These are phyloP conservation scores for Dactylis glomerata DNA, from an alignment of 176 grass and related monocot genomes.

Conservation along the genomic window DNA sequence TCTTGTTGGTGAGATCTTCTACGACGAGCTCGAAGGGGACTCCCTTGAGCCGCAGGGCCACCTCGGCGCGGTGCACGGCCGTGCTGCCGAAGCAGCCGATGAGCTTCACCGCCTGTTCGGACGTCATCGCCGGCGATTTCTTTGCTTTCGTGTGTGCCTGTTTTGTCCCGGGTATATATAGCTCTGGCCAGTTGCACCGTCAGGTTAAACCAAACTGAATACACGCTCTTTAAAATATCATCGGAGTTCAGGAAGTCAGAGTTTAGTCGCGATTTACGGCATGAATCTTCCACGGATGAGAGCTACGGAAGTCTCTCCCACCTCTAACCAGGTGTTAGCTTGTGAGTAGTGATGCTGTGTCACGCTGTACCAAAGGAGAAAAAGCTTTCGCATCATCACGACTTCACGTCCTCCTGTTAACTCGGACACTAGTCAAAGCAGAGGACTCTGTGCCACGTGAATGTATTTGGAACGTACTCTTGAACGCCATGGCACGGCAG, in stretches of 20 bases:
- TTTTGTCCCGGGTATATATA: neutral
- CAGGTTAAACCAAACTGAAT: neutral
- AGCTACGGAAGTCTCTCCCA: neutral
- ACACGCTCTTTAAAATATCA: neutral
- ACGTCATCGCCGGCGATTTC: neutral
- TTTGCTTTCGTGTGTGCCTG: neutral
- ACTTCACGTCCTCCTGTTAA: neutral
- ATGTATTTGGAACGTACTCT: neutral
- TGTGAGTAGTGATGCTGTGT: too few relatives aligned
- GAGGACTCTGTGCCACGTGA: neutral
- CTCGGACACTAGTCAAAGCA: too few relatives aligned
- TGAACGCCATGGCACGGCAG: too few relatives aligned
- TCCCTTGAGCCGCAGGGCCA: neutral
- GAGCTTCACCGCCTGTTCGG: neutral
- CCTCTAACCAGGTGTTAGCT: neutral
- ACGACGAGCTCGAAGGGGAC: neutral
- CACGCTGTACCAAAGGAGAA: neutral
- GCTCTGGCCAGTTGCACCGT: neutral
- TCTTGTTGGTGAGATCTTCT: slow-evolving; percentile 36
- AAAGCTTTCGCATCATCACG: neutral
- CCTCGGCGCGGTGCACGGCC: neutral
- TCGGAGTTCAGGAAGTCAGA: neutral
- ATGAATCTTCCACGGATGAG: neutral
- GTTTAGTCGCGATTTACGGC: neutral
- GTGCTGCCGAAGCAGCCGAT: neutral